Percentiles rank a stretch among this genome's conserved stretches.
phyloP scores from a whole-genome alignment of 2,329 filamentous ascomycete species.

The Ophiosphaerella narmari region DNA sequence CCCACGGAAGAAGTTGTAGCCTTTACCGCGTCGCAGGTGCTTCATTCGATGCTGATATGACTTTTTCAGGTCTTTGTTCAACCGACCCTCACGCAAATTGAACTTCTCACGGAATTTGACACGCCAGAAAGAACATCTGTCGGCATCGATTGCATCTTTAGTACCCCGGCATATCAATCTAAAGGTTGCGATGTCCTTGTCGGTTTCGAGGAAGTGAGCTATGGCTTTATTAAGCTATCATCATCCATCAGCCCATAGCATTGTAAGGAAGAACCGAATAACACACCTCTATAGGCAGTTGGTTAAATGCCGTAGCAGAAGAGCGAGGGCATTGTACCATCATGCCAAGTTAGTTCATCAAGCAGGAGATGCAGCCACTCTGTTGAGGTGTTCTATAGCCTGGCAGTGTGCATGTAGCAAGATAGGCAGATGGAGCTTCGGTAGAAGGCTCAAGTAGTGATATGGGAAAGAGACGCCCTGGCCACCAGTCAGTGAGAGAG shows the following conservation, averaged over 20 bases:
- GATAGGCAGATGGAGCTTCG: neutral
- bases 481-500: conserved; percentile 2
- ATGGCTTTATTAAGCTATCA: conserved; percentile 49
- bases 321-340: conserved; percentile 16
- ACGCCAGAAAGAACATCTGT: conserved; percentile 54
- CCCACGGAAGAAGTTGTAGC: conserved; percentile 25
- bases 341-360: neutral
- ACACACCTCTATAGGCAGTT: conserved; percentile 39
- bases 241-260: conserved; percentile 1
- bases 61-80: conserved; percentile 40
- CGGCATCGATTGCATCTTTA: conserved; percentile 47
- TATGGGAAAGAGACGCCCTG: neutral
- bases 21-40: conserved; percentile 22
- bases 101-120: conserved; percentile 49
- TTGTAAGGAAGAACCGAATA: neutral
- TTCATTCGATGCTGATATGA: conserved; percentile 42
- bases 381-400: neutral
- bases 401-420: neutral
- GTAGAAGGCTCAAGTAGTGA: neutral
- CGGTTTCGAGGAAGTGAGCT: conserved; percentile 42
- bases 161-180: conserved; percentile 47
- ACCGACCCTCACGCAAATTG: conserved; percentile 34
- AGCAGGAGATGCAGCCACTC: neutral
- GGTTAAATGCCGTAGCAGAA: conserved; percentile 31
- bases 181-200: conserved; percentile 52